Evolutionary conservation across 495 filamentous ascomycete genomes (phyloP), one percentile per base, ranked within the genome.

Genomic region (Penicillium waksmanii): DNA sequence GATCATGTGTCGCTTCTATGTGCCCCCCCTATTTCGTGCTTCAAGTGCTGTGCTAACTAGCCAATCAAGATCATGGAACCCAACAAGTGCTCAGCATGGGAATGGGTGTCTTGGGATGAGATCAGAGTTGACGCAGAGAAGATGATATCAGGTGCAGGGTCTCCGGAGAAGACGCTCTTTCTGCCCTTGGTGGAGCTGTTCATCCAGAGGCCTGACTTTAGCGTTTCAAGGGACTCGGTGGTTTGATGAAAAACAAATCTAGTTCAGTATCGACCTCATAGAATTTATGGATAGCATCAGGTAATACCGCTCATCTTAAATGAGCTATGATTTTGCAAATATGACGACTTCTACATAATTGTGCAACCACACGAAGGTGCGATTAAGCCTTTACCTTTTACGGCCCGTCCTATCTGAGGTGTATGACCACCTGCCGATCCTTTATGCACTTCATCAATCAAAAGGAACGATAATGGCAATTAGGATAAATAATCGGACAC

Each of bases 81-180:
- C 0, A 72, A 89, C 3, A 90, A 90, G 65, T 90, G 88, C 62
- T 80, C 79, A 36, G 72, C 67, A 1, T 91, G 88, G 88, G 65
- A 74, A 13, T 91, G 87, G 87, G 66, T 72, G 11, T 74, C 65
- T 10, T 87, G 84, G 83, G 72, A 78, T 19, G 68, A 79, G 43
- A 50, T 82, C 7, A 34, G 47, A 31, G 53, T 31, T 6, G 53
- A 53, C 17, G 58, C 47, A 0, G 53, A 62, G 35, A 43, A 65
- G 40, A 49, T 66, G 31, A 43, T 27, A 5, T n/a, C 38, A 13
- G 60, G 51, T 27, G 33, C 21, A 13, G 46, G 44, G 5, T 60
- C 50, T 40, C 50, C 59, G 21, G 55, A 71, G 73, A 60, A 72
- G 33, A 74, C 66, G 19, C 64, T 88, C 38, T 89, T 89, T 65